A percentile compares a stretch with the other conserved stretches of the same genome.
Evolutionary conservation across 805 yeast species (phyloP).

Genomic region (Saturnispora dispora): DNA sequence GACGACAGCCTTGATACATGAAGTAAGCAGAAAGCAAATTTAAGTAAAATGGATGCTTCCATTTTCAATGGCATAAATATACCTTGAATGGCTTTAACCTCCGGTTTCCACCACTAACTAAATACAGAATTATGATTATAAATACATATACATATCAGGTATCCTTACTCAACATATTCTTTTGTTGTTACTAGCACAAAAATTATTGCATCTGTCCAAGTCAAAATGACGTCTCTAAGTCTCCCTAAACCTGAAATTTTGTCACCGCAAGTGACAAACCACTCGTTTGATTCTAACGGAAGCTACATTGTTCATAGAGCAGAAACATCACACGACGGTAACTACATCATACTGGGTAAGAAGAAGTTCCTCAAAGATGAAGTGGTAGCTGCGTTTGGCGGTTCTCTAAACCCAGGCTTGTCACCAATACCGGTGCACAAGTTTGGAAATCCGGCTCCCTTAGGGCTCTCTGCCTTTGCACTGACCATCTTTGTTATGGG

Average conservation of each 20-base stretch:
- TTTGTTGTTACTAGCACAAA: too few species aligned
- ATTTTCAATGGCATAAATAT: neutral
- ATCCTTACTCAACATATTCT: neutral
- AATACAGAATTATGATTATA: neutral
- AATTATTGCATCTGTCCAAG: too few species aligned
- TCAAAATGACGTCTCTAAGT: neutral
- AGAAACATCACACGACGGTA: conserved; percentile 34
- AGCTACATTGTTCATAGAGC: conserved; percentile 2
- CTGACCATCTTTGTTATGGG: conserved; percentile 59
- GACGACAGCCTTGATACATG: too few species aligned
- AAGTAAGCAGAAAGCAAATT: too few species aligned
- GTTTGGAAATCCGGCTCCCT: conserved; percentile 68
- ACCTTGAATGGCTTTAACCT: neutral
- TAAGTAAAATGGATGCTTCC: too few species aligned
- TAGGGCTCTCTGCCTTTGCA: conserved; percentile 69
- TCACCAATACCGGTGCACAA: conserved; percentile 48
- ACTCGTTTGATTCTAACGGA: neutral
- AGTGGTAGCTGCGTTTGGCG: conserved; percentile 65
- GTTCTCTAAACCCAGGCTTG: conserved; percentile 67
- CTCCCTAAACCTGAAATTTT: neutral
- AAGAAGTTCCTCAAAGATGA: conserved; percentile 57
- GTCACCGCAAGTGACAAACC: neutral
- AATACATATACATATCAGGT: neutral
- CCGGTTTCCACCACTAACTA: neutral
- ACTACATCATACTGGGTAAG: conserved; percentile 62